Percentiles rank a stretch among this genome's conserved stretches.
phyloP scores from a whole-genome alignment of 2,329 filamentous ascomycete genomes.

The Colletotrichum karsti region DNA sequence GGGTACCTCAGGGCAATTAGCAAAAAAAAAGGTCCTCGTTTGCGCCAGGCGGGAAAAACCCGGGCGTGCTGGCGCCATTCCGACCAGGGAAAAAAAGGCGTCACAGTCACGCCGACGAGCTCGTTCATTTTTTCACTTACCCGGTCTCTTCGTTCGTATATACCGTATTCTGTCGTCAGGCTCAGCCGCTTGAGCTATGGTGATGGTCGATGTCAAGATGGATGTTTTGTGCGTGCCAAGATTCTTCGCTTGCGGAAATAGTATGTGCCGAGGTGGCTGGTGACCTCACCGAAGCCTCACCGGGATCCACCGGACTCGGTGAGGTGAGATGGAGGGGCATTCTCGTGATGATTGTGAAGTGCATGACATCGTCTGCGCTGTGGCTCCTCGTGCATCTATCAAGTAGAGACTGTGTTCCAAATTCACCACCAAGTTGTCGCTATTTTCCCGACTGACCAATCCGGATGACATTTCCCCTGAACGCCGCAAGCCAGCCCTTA shows the following conservation, averaged over 20 bases:
- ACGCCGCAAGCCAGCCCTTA: constrained; percentile 17
- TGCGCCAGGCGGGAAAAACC: constrained; percentile 21
- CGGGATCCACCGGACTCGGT: neutral
- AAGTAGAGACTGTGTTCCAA: neutral
- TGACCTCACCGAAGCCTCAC: neutral
- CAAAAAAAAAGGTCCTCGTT: constrained; percentile 26
- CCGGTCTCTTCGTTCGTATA: constrained; percentile 17
- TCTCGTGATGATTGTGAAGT: no score
- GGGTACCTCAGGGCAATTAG: constrained; percentile 29
- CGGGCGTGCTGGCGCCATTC: constrained; percentile 3
- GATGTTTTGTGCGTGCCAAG: constrained; percentile 32
- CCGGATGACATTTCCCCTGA: neutral
- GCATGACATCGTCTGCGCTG: no score
- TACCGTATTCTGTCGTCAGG: constrained; percentile 26
- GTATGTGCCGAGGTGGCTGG: constrained; percentile 24
- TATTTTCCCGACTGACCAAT: neutral
- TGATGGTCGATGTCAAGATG: constrained; percentile 23
- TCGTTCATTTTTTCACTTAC: neutral
- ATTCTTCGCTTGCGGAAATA: constrained; percentile 32
- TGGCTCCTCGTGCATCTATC: no score
- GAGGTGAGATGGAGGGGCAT: neutral
- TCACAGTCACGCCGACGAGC: neutral
- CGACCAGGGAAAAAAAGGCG: neutral
- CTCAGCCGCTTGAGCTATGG: constrained; percentile 19
- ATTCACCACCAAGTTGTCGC: neutral